phyloP scores from a whole-genome alignment of 2,329 filamentous ascomycete species.

The Alternaria arbusti region DNA sequence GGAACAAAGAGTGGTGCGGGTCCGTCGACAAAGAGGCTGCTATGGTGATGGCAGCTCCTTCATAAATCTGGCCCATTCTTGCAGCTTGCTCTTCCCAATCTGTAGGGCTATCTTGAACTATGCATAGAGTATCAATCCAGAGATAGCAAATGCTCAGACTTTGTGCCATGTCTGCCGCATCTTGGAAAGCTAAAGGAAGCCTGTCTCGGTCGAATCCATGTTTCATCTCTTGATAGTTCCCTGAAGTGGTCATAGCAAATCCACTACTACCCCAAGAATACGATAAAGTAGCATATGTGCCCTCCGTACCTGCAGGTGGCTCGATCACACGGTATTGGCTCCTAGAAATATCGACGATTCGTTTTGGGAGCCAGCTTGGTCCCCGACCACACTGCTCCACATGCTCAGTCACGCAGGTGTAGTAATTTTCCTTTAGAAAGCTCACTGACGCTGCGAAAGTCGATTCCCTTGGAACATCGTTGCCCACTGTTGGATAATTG shows the following conservation, averaged over 20 bases:
- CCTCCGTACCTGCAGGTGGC: background rate
- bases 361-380: background rate
- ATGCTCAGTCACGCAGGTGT: background rate
- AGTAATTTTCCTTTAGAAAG: background rate
- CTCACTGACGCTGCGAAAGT: background rate
- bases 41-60: background rate
- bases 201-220: background rate
- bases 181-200: background rate
- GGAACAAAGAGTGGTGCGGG: background rate
- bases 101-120: background rate
- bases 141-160: background rate
- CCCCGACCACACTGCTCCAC: background rate
- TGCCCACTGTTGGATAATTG: background rate
- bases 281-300: background rate
- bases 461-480: background rate
- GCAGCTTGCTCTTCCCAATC: conserved; percentile 3
- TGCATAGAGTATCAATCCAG: background rate
- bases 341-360: background rate
- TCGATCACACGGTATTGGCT: background rate
- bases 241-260: background rate
- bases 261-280: background rate
- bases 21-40: conserved; percentile 2
- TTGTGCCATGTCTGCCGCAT: background rate
- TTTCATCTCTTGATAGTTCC: background rate
- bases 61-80: conserved; percentile 1